Evolutionary conservation across 2,329 filamentous ascomycete species (phyloP).

Genomic region (Rachicladosporium sp.): DNA sequence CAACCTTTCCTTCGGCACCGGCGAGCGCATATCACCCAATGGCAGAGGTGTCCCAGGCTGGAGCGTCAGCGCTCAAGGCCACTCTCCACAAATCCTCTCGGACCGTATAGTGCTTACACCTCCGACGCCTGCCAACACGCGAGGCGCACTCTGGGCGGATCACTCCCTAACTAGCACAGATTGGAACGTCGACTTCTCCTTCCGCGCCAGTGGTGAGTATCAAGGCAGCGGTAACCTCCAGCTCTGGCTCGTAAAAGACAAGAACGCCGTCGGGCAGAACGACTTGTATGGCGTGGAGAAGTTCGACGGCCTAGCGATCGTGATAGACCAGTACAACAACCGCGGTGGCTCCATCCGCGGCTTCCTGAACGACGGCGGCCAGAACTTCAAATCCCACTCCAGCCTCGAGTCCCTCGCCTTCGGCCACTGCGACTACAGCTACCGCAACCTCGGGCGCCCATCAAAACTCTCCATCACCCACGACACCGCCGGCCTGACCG

Average conservation of each 20-base stretch:
- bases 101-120: constrained; percentile 90
- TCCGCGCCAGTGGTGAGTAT: constrained; percentile 76
- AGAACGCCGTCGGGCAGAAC: constrained; percentile 51
- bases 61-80: constrained; percentile 41
- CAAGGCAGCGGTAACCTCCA: constrained; percentile 80
- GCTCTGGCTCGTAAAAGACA: constrained; percentile 72
- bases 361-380: constrained; percentile 83
- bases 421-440: constrained; percentile 79
- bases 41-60: constrained; percentile 44
- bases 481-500: constrained; percentile 49
- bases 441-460: constrained; percentile 80
- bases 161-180: constrained; percentile 40
- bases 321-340: constrained; percentile 73
- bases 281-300: constrained; percentile 74
- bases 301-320: constrained; percentile 83
- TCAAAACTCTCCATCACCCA: constrained; percentile 68
- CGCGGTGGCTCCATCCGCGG: constrained; percentile 70
- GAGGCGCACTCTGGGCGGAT: constrained; percentile 73
- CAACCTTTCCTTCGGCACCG: constrained; percentile 60
- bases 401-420: constrained; percentile 79
- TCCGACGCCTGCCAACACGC: constrained; percentile 70
- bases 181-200: constrained; percentile 77
- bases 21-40: constrained; percentile 54
- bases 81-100: constrained; percentile 54
- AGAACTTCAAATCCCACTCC: constrained; percentile 63